phyloP scores from a whole-genome alignment of 495 filamentous ascomycete species.

The Parathielavia hyrcaniae region DNA sequence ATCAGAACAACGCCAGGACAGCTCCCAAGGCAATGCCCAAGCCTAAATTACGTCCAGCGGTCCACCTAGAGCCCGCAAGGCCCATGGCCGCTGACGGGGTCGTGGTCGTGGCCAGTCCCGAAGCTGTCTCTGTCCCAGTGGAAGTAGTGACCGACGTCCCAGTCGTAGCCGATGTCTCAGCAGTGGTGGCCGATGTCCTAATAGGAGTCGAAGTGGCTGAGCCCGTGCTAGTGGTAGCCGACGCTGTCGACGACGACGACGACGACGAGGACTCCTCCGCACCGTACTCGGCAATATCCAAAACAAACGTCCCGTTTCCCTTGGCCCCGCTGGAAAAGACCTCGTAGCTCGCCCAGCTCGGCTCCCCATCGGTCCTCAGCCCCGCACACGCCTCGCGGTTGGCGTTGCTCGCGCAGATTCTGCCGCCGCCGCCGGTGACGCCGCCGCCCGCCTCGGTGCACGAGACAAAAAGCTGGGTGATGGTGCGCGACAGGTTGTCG shows the following conservation, averaged over 20 bases:
- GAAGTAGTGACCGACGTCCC: not conserved
- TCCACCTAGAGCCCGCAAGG: not conserved
- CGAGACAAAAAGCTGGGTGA: slow-evolving; percentile 12
- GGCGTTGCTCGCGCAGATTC: slow-evolving; percentile 15
- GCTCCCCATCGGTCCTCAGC: slow-evolving; percentile 1
- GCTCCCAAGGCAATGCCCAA: not conserved
- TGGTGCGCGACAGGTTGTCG: slow-evolving; percentile 14
- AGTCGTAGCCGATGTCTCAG: not conserved
- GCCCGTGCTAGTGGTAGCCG: not conserved
- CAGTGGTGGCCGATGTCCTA: not conserved
- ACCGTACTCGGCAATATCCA: slow-evolving; percentile 6
- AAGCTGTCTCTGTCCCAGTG: not conserved
- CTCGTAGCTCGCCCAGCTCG: slow-evolving; percentile 16
- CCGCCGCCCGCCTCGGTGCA: slow-evolving; percentile 13
- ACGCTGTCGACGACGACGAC: not conserved
- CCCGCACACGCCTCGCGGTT: slow-evolving; percentile 6
- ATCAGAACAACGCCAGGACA: not conserved
- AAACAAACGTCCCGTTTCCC: slow-evolving; percentile 8
- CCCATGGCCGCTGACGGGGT: not conserved
- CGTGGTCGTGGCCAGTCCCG: not conserved
- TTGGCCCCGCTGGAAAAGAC: not conserved
- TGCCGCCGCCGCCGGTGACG: slow-evolving; percentile 3
- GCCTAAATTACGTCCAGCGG: not conserved
- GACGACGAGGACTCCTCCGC: not conserved
- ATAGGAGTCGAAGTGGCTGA: too few relatives aligned